These are phyloP conservation scores for Musa beccarii DNA, from an alignment of 176 grass and related monocot species.

Conservation along the genomic window DNA sequence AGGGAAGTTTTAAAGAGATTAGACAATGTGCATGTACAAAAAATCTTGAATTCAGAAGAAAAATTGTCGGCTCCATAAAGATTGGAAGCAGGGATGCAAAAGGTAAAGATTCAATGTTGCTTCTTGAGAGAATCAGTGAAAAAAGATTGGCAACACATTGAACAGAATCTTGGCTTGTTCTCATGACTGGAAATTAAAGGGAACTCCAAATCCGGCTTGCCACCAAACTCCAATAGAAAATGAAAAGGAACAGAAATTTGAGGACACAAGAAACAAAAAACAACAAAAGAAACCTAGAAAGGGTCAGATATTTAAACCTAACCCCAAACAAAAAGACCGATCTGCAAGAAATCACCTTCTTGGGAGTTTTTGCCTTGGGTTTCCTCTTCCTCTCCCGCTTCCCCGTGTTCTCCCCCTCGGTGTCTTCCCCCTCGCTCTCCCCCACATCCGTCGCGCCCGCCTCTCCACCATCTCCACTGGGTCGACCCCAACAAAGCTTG, in stretches of 20 bases:
- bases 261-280: neutral
- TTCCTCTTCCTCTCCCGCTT: conserved; percentile 27
- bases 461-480: conserved; percentile 9
- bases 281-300: neutral
- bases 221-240: neutral
- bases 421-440: neutral
- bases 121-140: too few species aligned
- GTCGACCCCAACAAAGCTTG: conserved; percentile 40
- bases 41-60: neutral
- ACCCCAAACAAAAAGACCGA: neutral
- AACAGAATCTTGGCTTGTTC: neutral
- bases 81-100: neutral
- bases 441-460: conserved; percentile 6
- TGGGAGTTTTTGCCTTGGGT: conserved; percentile 2
- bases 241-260: neutral
- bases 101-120: too few species aligned
- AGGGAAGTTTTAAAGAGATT: neutral
- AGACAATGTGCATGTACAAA: neutral
- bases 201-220: neutral
- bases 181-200: neutral
- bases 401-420: conserved; percentile 17
- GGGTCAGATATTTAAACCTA: neutral
- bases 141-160: too few species aligned
- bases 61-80: neutral
- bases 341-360: conserved; percentile 28